Percentiles rank a stretch among this genome's conserved stretches.
phyloP scores from a whole-genome alignment of 148 eudicot species.

The Fagopyrum tataricum region DNA sequence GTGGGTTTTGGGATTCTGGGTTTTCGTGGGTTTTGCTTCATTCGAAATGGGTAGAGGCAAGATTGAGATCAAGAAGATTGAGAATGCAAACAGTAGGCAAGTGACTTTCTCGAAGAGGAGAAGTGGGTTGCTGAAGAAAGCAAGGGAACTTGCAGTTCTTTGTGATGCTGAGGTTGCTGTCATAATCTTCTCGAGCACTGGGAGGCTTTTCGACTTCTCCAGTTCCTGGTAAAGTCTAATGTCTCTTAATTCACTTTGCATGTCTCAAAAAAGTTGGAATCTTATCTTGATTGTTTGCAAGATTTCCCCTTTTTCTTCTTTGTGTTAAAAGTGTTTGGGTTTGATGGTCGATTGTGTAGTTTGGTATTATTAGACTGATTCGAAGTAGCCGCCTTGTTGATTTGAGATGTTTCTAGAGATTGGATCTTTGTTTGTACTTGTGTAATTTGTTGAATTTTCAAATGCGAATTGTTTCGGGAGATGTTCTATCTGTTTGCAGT shows the following conservation, averaged over 20 bases:
- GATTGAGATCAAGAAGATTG: slow-evolving; percentile 59
- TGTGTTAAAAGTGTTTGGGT: background rate
- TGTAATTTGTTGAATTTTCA: background rate
- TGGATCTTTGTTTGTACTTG: background rate
- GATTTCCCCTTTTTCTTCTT: background rate
- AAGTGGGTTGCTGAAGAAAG: slow-evolving; percentile 60
- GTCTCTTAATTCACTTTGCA: slow-evolving; percentile 12
- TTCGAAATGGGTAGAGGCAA: slow-evolving; percentile 51
- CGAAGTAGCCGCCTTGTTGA: background rate
- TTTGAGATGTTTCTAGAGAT: background rate
- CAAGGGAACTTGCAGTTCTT: slow-evolving; percentile 53
- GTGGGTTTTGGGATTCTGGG: slow-evolving; percentile 11
- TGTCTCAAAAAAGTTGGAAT: slow-evolving; percentile 4
- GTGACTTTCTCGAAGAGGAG: slow-evolving; percentile 66
- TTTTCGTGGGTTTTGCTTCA: slow-evolving; percentile 17
- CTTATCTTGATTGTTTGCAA: background rate
- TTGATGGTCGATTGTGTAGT: background rate
- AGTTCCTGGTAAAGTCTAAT: slow-evolving; percentile 35
- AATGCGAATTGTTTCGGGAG: background rate
- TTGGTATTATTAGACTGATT: background rate
- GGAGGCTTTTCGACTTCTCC: slow-evolving; percentile 54
- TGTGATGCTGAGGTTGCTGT: slow-evolving; percentile 74
- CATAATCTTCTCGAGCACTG: slow-evolving; percentile 56
- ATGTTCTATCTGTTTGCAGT: slow-evolving; percentile 3
- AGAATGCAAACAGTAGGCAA: slow-evolving; percentile 67